Evolutionary conservation across 1,139 yeast species (phyloP).

Genomic region (Diutina scorzettiae): DNA sequence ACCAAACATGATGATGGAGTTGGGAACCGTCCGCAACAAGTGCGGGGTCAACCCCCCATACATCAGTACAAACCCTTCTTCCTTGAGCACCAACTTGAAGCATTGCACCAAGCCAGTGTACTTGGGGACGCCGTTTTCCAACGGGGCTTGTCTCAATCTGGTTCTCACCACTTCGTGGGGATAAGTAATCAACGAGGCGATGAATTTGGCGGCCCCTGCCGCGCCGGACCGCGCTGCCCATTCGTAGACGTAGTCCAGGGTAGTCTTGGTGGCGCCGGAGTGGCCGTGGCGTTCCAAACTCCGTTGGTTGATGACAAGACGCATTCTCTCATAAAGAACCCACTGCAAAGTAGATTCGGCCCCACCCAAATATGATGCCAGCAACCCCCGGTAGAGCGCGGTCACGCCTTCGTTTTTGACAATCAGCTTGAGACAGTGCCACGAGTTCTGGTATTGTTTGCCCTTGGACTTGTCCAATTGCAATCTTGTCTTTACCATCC

Average conservation of each 20-base stretch:
- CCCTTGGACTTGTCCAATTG: slow-evolving; percentile 70
- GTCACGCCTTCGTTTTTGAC: slow-evolving; percentile 63
- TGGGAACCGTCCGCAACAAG: slow-evolving; percentile 91
- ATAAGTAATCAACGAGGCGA: slow-evolving; percentile 86
- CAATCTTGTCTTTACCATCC: slow-evolving; percentile 91
- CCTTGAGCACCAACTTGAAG: slow-evolving; percentile 68
- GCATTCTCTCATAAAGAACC: slow-evolving; percentile 96
- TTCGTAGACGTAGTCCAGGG: slow-evolving; percentile 58
- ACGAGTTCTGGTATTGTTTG: slow-evolving; percentile 65
- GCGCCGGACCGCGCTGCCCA: slow-evolving; percentile 98
- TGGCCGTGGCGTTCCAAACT: slow-evolving; percentile 36
- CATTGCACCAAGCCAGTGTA: slow-evolving; percentile 87
- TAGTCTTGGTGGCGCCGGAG: slow-evolving; percentile 32
- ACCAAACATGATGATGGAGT: slow-evolving; percentile 97
- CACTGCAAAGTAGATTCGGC: slow-evolving; percentile 91
- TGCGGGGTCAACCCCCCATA: slow-evolving; percentile 98
- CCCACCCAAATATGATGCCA: slow-evolving; percentile 92
- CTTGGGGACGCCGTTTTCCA: slow-evolving; percentile 65
- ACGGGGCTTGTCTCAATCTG: slow-evolving; percentile 88
- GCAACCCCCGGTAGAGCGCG: slow-evolving; percentile 78
- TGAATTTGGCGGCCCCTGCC: slow-evolving; percentile 91
- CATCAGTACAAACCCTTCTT: slow-evolving; percentile 88
- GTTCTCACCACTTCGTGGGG: slow-evolving; percentile 98
- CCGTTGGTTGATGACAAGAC: slow-evolving; percentile 49
- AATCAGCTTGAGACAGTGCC: slow-evolving; percentile 71